phyloP scores from a whole-genome alignment of 805 yeast species.

The Zygosaccharomyces kombuchaensis region DNA sequence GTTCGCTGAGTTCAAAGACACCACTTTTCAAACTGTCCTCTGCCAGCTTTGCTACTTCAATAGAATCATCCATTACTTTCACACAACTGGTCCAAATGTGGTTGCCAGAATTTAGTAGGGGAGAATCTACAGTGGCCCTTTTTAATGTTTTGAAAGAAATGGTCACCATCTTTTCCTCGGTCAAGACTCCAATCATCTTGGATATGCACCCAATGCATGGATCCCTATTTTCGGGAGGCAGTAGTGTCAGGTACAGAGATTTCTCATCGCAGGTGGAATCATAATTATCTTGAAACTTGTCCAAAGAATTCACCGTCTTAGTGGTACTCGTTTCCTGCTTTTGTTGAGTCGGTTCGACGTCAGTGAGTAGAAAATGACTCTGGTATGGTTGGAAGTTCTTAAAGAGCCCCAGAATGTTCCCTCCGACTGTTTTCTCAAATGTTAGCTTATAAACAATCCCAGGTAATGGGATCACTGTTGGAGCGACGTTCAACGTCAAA shows the following conservation, averaged over 20 bases:
- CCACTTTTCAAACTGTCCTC: conserved; percentile 1
- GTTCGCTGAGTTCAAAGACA: conserved; percentile 1
- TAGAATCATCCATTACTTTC: conserved; percentile 30
- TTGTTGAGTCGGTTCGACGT: conserved; percentile 36
- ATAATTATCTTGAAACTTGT: conserved; percentile 18
- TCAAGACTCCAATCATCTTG: conserved; percentile 13
- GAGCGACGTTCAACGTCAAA: conserved; percentile 15
- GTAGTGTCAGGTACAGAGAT: conserved; percentile 34
- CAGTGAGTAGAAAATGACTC: conserved; percentile 21
- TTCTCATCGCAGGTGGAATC: conserved; percentile 32
- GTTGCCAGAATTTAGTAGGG: conserved; percentile 16
- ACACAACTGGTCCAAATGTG: conserved; percentile 17
- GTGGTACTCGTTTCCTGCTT: conserved; percentile 46
- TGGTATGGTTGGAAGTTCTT: conserved; percentile 20
- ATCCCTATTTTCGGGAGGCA: conserved; percentile 17
- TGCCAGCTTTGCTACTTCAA: conserved; percentile 35
- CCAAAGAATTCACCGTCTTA: conserved; percentile 24
- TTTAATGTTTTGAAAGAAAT: conserved; percentile 20
- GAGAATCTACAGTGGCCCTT: conserved; percentile 17
- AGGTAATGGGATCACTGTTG: conserved; percentile 48
- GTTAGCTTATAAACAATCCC: conserved; percentile 60
- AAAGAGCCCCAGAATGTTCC: conserved; percentile 43
- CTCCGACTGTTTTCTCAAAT: conserved; percentile 45
- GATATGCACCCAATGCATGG: conserved; percentile 18
- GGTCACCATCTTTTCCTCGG: conserved; percentile 12